Evolutionary conservation across 73 alveolate species (phyloP).

Genomic region (Loxodes magnus): DNA sequence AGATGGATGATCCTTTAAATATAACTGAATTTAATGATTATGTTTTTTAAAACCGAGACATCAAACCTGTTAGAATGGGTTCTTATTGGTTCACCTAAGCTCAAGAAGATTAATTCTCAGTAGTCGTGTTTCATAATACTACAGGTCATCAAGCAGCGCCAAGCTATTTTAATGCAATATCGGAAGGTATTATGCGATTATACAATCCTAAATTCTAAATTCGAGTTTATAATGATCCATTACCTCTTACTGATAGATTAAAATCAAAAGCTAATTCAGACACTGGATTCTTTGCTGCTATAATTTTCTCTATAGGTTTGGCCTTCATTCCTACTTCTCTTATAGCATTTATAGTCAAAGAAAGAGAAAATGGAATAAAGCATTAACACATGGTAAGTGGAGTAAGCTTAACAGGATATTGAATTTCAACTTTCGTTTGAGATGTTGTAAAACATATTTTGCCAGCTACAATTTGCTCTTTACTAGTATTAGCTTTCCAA

Average conservation of each 20-base stretch:
- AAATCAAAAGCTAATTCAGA: constrained; percentile 3
- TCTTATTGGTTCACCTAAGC: too few relatives aligned
- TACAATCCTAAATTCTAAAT: background rate
- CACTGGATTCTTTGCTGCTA: constrained; percentile 28
- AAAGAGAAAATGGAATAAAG: constrained; percentile 83
- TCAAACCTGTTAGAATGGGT: constrained; percentile 5
- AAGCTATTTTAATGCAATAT: background rate
- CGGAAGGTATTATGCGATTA: background rate
- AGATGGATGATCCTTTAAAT: background rate
- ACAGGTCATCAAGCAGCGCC: constrained; percentile 2
- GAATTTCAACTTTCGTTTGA: constrained; percentile 76
- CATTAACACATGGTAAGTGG: constrained; percentile 87
- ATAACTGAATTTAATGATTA: background rate
- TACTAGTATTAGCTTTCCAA: constrained; percentile 48
- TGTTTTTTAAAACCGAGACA: background rate
- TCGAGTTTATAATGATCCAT: constrained; percentile 1
- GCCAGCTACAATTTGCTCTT: constrained; percentile 49
- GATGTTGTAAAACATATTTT: constrained; percentile 68
- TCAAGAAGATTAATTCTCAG: too few relatives aligned
- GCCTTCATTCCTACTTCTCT: constrained; percentile 87
- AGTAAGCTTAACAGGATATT: constrained; percentile 57
- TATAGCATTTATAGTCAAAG: constrained; percentile 73
- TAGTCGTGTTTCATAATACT: background rate
- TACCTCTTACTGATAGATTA: constrained; percentile 1
- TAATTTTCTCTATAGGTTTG: constrained; percentile 83